Percentiles rank a stretch among this genome's conserved stretches.
Conservation (phyloP, 2,329 filamentous ascomycete species). For the Diaporthe sp. region DNA sequence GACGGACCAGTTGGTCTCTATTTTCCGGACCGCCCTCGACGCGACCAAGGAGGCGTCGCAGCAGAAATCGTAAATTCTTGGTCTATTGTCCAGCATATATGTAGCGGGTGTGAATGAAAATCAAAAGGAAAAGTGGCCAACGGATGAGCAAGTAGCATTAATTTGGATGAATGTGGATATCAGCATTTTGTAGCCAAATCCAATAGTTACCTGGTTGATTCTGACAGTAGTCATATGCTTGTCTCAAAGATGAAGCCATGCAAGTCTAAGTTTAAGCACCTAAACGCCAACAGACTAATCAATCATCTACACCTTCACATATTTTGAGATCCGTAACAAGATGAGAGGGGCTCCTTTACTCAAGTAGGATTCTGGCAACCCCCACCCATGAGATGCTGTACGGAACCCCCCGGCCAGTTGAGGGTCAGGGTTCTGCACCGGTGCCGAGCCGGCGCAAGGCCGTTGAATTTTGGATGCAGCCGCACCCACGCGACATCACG, state of each 20-base stretch:
- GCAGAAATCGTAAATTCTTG: not conserved
- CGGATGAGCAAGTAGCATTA: not conserved
- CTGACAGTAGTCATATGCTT: too few species aligned
- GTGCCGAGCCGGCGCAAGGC: constrained; percentile 27
- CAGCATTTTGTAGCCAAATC: not conserved
- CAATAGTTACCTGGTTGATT: too few species aligned
- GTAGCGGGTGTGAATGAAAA: not conserved
- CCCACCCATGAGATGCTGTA: not conserved
- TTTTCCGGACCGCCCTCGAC: constrained; percentile 78
- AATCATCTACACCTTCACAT: not conserved
- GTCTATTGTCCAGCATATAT: not conserved
- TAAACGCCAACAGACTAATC: too few species aligned
- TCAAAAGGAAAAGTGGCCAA: not conserved
- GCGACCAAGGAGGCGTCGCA: constrained; percentile 57
- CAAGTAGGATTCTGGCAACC: not conserved
- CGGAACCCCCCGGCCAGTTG: not conserved
- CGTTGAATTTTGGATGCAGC: constrained; percentile 24
- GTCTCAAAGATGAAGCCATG: too few species aligned
- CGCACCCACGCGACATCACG: constrained; percentile 14
- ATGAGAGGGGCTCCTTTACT: not conserved
- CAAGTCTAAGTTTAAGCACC: too few species aligned
- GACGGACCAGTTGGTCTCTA: constrained; percentile 70
- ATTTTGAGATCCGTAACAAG: not conserved
- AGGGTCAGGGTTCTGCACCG: constrained; percentile 24
- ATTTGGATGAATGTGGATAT: too few species aligned